Percentiles rank a stretch among this genome's conserved stretches.
Evolutionary conservation across 2,329 filamentous ascomycete genomes (phyloP).

Genomic region (Penicillium expansum): DNA sequence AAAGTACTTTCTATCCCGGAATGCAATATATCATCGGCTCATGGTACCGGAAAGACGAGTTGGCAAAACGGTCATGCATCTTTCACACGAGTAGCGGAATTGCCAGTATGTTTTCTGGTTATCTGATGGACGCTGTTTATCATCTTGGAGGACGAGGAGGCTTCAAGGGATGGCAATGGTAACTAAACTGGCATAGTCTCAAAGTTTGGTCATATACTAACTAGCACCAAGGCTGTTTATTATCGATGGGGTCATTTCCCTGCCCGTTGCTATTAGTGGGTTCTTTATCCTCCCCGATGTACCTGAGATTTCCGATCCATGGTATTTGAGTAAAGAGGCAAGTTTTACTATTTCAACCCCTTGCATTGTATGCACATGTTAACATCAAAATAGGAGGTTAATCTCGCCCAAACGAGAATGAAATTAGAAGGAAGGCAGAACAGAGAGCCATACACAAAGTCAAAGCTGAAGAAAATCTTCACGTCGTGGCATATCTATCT

Average conservation of each 20-base stretch:
- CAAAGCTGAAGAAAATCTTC: conserved; percentile 60
- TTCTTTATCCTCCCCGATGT: conserved; percentile 52
- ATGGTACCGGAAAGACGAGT: conserved; percentile 52
- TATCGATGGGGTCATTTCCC: conserved; percentile 54
- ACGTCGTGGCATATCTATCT: conserved; percentile 64
- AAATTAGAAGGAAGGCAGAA: conserved; percentile 48
- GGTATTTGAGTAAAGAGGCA: conserved; percentile 46
- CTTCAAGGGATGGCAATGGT: conserved; percentile 55
- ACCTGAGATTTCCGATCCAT: conserved; percentile 51
- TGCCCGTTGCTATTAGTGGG: conserved; percentile 52
- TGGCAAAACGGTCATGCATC: conserved; percentile 53
- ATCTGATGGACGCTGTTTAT: conserved; percentile 55
- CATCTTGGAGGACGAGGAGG: conserved; percentile 49
- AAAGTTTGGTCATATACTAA: not conserved
- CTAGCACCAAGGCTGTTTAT: conserved; percentile 46
- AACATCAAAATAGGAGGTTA: conserved; percentile 38
- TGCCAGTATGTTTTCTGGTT: conserved; percentile 48
- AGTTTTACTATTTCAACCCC: not conserved
- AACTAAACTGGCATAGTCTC: not conserved
- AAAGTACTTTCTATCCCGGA: conserved; percentile 53
- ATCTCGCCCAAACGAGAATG: conserved; percentile 51
- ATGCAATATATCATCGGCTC: conserved; percentile 54
- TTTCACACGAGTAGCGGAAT: conserved; percentile 51
- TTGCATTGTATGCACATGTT: not conserved
- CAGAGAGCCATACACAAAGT: conserved; percentile 47